Conservation (phyloP, 306 rosid species). For the Trifolium subterraneum region DNA sequence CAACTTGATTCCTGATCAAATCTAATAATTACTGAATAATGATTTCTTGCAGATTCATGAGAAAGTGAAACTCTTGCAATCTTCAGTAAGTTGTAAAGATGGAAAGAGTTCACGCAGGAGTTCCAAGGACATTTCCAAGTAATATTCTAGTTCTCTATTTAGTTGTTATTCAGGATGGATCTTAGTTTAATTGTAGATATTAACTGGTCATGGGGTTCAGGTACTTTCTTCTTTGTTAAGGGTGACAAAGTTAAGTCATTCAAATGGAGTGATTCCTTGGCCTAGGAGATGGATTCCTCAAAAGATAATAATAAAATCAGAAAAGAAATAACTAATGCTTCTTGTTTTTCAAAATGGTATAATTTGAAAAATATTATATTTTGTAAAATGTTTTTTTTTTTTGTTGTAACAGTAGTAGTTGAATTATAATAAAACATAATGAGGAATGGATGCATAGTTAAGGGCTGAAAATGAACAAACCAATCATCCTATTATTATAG, state of each 20-base stretch:
- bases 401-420: neutral
- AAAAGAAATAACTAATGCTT: neutral
- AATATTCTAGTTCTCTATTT: slow-evolving; percentile 38
- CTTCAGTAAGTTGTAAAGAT: slow-evolving; percentile 54
- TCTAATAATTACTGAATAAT: slow-evolving; percentile 39
- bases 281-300: slow-evolving; percentile 13
- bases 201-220: slow-evolving; percentile 14
- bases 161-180: slow-evolving; percentile 32
- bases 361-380: neutral
- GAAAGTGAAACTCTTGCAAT: slow-evolving; percentile 66
- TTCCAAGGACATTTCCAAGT: slow-evolving; percentile 62
- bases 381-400: neutral
- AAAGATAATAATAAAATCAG: slow-evolving; percentile 2
- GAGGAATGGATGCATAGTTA: slow-evolving; percentile 1
- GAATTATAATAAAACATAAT: slow-evolving; percentile 2
- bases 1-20: slow-evolving; percentile 18
- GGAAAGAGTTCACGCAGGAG: slow-evolving; percentile 58
- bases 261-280: slow-evolving; percentile 17
- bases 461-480: neutral
- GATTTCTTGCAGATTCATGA: slow-evolving; percentile 64
- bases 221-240: slow-evolving; percentile 13
- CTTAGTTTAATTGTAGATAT: slow-evolving; percentile 21
- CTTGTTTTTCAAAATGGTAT: neutral
- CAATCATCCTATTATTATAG: neutral
- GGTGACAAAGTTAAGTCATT: slow-evolving; percentile 9